A percentile compares a stretch with the other conserved stretches of the same genome.
Evolutionary conservation across 2,329 filamentous ascomycete genomes (phyloP).

Genomic region (Epichloe uncinata): DNA sequence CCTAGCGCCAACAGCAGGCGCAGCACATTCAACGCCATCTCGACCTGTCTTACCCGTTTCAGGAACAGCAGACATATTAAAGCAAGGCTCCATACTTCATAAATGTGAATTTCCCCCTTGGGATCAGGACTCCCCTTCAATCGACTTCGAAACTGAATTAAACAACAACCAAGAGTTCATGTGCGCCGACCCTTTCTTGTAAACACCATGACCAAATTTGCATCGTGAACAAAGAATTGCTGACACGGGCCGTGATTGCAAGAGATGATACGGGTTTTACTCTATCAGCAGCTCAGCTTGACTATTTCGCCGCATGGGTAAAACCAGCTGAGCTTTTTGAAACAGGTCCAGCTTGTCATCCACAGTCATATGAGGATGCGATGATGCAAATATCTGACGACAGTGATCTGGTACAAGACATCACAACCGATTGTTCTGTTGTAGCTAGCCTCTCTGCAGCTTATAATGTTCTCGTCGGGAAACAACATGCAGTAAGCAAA

Average conservation of each 20-base stretch:
- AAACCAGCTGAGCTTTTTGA: slow-evolving; percentile 54
- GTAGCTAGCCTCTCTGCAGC: slow-evolving; percentile 87
- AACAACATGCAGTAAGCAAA: slow-evolving; percentile 48
- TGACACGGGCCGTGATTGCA: slow-evolving; percentile 6
- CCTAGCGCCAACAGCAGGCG: slow-evolving; percentile 3
- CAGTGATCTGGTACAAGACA: slow-evolving; percentile 84
- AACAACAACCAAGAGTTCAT: not conserved
- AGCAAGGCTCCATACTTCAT: slow-evolving; percentile 67
- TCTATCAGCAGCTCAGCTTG: slow-evolving; percentile 59
- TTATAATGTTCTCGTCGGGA: slow-evolving; percentile 54
- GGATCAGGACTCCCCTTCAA: slow-evolving; percentile 46
- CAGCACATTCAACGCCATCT: not conserved
- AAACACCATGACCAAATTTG: not conserved
- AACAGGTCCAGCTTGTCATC: slow-evolving; percentile 13
- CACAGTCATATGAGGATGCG: slow-evolving; percentile 19
- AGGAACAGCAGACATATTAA: slow-evolving; percentile 37
- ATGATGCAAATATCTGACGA: slow-evolving; percentile 44
- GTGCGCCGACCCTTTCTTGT: not conserved
- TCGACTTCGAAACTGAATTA: slow-evolving; percentile 42
- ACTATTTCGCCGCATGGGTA: slow-evolving; percentile 75
- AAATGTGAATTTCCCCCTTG: slow-evolving; percentile 77
- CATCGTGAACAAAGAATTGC: not conserved
- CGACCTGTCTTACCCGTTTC: not conserved
- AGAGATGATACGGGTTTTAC: slow-evolving; percentile 59
- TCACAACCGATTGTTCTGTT: slow-evolving; percentile 92